These are phyloP conservation scores for Chlorella sp. DNA, from an alignment of 139 green algal species.

Conservation along the genomic window DNA sequence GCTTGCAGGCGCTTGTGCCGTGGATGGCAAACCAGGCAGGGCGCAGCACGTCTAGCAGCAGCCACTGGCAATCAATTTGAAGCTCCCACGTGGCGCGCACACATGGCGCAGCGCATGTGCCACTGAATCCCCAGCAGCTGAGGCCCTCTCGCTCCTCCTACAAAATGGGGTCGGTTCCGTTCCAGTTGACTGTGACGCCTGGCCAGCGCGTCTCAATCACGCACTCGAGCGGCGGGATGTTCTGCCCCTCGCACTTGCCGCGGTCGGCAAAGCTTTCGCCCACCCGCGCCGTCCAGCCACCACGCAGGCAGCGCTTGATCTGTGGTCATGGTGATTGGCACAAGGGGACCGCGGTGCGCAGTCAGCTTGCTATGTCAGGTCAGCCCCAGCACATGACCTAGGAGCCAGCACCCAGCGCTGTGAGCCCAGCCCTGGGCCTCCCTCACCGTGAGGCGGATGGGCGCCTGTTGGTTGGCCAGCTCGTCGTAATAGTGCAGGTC, in stretches of 20 bases:
- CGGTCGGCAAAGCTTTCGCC: conserved; percentile 30
- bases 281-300: conserved; percentile 25
- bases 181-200: conserved; percentile 46
- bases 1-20: no score
- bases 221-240: conserved; percentile 55
- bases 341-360: background rate
- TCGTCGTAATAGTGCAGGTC: conserved; percentile 57
- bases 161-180: conserved; percentile 49
- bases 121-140: no score
- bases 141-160: no score
- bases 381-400: no score
- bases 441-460: conserved; percentile 19
- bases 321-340: background rate
- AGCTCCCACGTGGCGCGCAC: no score
- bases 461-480: conserved; percentile 46
- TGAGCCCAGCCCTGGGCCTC: no score
- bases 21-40: no score
- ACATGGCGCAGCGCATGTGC: no score
- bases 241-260: conserved; percentile 43
- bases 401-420: no score
- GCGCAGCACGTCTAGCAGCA: no score
- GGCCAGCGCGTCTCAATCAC: conserved; percentile 65
- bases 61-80: no score
- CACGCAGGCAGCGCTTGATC: conserved; percentile 11
- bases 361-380: no score